Base-by-base conservation (phyloP, 2,329 filamentous ascomycete genomes). In the Epichloe sp. region DNA sequence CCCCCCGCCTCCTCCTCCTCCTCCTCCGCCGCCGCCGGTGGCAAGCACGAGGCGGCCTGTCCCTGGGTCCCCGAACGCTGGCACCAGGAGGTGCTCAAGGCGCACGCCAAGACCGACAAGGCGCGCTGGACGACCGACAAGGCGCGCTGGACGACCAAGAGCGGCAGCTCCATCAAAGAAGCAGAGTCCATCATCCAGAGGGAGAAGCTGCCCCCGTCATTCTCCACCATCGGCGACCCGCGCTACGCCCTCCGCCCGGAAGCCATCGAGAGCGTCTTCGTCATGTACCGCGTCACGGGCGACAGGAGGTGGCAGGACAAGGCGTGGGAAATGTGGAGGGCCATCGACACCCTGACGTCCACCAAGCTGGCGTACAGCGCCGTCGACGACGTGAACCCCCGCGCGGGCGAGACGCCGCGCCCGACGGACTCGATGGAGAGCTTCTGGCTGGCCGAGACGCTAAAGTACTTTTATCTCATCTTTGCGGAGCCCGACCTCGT, bases 391-490 rank as follows among this genome's bases (percentile, higher is more conserved):
- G 68, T 69, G 5, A 59, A 59, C 1, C 59, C 5, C 58, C 0
- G 1, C 6, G 17, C 6, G 15, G 56, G 53, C 1, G 63, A 63
- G 17, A 56, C 61, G 47, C 61, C 65, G 1, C 54, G 70, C 43
- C 65, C 68, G 53, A 64, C 69, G 37, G 82, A 88, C 59, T 76
- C 75, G n/a, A 83, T 83, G 79, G 79, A 86, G 66, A 63, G 62
- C 53, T 87, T 86, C 60, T 88, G 84, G 82, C 70, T 83, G 58
- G 79, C 79, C 0, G 84, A 88, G 69, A 88, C 84, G 31, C 66
- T 88, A 54, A 88, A 88, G 67, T 88, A 88, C 54, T 86, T 87
- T 48, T 88, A 83, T 56, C 61, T 88, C 42, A 74, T 87, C 26
- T 88, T 87, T 58, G 78, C 76, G n/a, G 76, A 84, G 43, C 77